phyloP scores from a whole-genome alignment of 2,329 filamentous ascomycete genomes.

The Fusarium tricinctum region DNA sequence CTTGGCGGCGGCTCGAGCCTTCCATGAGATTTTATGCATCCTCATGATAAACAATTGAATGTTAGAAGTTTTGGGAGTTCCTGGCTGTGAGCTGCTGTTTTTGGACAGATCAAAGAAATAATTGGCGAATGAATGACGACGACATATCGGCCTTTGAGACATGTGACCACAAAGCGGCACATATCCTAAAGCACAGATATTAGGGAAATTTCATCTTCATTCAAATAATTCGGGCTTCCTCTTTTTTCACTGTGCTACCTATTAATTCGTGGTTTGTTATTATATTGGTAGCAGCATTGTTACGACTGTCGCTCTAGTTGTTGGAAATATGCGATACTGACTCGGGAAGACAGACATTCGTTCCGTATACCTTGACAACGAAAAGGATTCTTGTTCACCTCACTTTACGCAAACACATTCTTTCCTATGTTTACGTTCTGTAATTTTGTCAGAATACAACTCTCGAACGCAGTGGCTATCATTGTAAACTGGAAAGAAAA shows the following conservation, averaged over 20 bases:
- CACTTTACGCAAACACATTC: neutral
- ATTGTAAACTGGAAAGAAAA: neutral
- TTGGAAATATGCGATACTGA: too few species aligned
- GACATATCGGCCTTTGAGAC: neutral
- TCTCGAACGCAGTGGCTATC: neutral
- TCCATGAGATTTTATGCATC: conserved; percentile 27
- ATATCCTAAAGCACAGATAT: too few species aligned
- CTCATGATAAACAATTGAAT: accelerated
- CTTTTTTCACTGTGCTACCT: too few species aligned
- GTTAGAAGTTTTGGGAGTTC: neutral
- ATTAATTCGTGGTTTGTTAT: too few species aligned
- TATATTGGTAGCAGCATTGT: too few species aligned
- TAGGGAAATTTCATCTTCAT: too few species aligned
- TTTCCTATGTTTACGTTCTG: neutral
- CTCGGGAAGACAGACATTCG: too few species aligned
- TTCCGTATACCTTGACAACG: too few species aligned
- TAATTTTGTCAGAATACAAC: neutral
- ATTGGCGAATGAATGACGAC: conserved; percentile 4
- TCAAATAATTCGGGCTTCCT: too few species aligned
- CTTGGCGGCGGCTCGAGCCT: conserved; percentile 39
- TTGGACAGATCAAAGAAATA: neutral
- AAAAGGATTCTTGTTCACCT: too few species aligned
- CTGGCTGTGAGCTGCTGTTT: neutral
- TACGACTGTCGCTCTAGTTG: too few species aligned
- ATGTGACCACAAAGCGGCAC: neutral